Conservation (phyloP, 2,329 filamentous ascomycete genomes). For the Podosphaera xanthii region DNA sequence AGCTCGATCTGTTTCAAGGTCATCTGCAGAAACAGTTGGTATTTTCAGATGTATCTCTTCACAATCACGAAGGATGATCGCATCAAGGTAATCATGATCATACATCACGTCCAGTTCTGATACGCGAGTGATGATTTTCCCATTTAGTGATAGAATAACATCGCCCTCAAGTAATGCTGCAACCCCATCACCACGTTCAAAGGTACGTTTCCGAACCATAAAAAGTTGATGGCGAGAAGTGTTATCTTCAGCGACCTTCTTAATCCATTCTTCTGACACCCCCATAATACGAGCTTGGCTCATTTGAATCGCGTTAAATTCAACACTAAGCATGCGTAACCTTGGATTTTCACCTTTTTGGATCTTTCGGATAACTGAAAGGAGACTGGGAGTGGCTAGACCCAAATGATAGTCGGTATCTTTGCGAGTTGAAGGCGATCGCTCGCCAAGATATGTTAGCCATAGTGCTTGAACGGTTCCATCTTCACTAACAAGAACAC, state of each 20-base stretch:
- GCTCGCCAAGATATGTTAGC: slow-evolving; percentile 90
- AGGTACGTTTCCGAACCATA: slow-evolving; percentile 83
- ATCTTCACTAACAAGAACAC: slow-evolving; percentile 72
- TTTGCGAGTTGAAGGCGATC: slow-evolving; percentile 52
- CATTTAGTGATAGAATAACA: slow-evolving; percentile 76
- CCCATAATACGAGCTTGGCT: slow-evolving; percentile 93
- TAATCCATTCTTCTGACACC: slow-evolving; percentile 86
- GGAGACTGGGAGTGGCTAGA: slow-evolving; percentile 64
- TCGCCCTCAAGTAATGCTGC: slow-evolving; percentile 67
- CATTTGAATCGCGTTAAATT: slow-evolving; percentile 92
- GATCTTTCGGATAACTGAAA: slow-evolving; percentile 75
- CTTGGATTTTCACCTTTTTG: slow-evolving; percentile 58
- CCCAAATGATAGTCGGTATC: slow-evolving; percentile 89
- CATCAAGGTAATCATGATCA: slow-evolving; percentile 59
- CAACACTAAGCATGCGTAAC: slow-evolving; percentile 76
- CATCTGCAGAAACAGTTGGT: slow-evolving; percentile 66
- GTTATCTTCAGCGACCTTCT: slow-evolving; percentile 70
- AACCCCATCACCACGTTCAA: slow-evolving; percentile 37
- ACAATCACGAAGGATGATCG: slow-evolving; percentile 67
- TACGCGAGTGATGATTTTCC: slow-evolving; percentile 76
- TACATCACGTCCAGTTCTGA: slow-evolving; percentile 95
- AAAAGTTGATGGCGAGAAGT: slow-evolving; percentile 88
- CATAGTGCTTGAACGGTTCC: slow-evolving; percentile 87
- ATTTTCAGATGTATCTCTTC: slow-evolving; percentile 56
- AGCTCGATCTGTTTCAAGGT: slow-evolving; percentile 78